phyloP scores from a whole-genome alignment of 1,139 yeast genomes.

The Candida pseudoviswanathii region DNA sequence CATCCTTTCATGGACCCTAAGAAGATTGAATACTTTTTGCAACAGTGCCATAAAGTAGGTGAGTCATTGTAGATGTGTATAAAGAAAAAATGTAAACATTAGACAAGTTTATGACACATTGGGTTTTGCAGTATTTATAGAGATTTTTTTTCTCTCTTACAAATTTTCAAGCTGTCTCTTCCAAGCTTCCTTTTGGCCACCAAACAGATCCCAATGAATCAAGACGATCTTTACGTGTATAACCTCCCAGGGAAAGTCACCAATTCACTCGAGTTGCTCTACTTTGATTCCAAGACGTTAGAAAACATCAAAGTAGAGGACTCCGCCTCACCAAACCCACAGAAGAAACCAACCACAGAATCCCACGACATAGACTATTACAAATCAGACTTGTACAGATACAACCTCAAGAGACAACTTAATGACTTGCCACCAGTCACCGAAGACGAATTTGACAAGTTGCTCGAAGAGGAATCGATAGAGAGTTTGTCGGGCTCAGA shows the following conservation, averaged over 20 bases:
- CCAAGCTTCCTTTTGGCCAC: background rate
- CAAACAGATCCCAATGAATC: constrained; percentile 1
- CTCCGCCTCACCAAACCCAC: constrained; percentile 1
- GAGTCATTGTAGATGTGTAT: constrained; percentile 11
- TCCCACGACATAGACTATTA: constrained; percentile 45
- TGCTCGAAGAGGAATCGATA: constrained; percentile 52
- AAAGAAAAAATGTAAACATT: background rate
- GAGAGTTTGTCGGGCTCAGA: constrained; percentile 65
- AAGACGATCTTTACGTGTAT: constrained; percentile 55
- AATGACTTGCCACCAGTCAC: constrained; percentile 49
- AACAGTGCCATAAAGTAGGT: constrained; percentile 87
- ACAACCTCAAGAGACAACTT: constrained; percentile 58
- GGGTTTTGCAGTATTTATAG: background rate
- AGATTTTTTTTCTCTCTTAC: constrained; percentile 8
- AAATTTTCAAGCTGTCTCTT: background rate
- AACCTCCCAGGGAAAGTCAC: constrained; percentile 46
- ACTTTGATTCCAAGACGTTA: constrained; percentile 53
- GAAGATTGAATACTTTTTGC: constrained; percentile 75
- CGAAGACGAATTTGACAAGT: constrained; percentile 60
- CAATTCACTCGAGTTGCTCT: constrained; percentile 53
- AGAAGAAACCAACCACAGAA: constrained; percentile 12
- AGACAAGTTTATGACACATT: background rate
- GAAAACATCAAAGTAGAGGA: constrained; percentile 13
- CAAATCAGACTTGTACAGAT: constrained; percentile 62
- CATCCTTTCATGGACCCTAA: constrained; percentile 97